Evolutionary conservation across 805 yeast species (phyloP).

Genomic region (Sugiyamaella smithiae): DNA sequence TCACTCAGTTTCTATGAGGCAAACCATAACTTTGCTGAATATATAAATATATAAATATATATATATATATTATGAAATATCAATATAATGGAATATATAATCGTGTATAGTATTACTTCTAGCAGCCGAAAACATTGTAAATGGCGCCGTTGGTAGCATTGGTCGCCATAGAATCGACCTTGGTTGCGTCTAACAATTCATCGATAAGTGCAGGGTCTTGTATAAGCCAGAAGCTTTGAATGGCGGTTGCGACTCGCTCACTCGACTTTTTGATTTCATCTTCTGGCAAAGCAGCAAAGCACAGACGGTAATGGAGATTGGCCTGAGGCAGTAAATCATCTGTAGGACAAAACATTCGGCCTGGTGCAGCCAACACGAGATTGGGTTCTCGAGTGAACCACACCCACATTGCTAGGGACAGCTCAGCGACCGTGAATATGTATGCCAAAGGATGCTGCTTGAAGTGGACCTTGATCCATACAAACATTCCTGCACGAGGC

Average conservation of each 20-base stretch:
- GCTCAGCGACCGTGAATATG: slow-evolving; percentile 11
- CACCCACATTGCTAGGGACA: slow-evolving; percentile 19
- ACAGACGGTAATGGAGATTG: slow-evolving; percentile 15
- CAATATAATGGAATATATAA: too few species aligned
- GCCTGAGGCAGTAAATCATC: slow-evolving; percentile 9
- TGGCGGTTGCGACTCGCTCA: slow-evolving; percentile 17
- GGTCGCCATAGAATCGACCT: not conserved
- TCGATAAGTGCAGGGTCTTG: slow-evolving; percentile 11
- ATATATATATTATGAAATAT: too few species aligned
- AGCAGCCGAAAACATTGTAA: slow-evolving; percentile 3
- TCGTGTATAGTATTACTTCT: too few species aligned
- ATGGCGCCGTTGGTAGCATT: too few species aligned
- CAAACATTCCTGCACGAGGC: slow-evolving; percentile 54
- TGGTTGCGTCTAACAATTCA: slow-evolving; percentile 7
- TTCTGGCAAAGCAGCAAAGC: slow-evolving; percentile 23
- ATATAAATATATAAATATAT: too few species aligned
- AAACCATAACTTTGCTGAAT: too few species aligned
- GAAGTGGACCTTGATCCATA: slow-evolving; percentile 51
- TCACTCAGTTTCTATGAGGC: too few species aligned
- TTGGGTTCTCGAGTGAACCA: slow-evolving; percentile 16
- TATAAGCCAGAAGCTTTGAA: slow-evolving; percentile 17
- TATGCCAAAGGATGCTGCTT: slow-evolving; percentile 40
- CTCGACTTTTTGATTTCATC: slow-evolving; percentile 13
- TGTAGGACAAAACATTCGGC: slow-evolving; percentile 18
- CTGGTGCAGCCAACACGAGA: slow-evolving; percentile 18